These are phyloP conservation scores for Pisolithus sp. DNA, from an alignment of 768 basidiomycete genomes.

Conservation along the genomic window DNA sequence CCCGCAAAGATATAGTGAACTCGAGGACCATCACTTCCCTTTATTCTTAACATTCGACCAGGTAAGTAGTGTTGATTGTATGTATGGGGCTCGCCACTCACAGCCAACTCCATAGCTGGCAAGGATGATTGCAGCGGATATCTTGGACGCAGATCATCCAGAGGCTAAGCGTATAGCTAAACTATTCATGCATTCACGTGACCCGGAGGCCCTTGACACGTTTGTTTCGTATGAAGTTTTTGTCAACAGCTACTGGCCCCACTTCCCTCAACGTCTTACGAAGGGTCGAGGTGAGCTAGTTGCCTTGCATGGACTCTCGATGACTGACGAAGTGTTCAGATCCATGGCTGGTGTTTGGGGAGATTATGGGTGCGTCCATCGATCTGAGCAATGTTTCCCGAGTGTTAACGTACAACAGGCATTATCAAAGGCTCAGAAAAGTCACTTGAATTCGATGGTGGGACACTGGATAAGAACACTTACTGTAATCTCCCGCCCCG, in stretches of 20 bases:
- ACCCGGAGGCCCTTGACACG: slow-evolving; percentile 46
- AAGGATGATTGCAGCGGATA: slow-evolving; percentile 21
- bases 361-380: too few species aligned
- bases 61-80: slow-evolving; percentile 28
- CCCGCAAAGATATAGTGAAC: slow-evolving; percentile 47
- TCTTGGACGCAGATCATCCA: slow-evolving; percentile 7
- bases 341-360: slow-evolving; percentile 53
- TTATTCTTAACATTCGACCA: slow-evolving; percentile 62
- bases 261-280: slow-evolving; percentile 34
- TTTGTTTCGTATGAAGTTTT: slow-evolving; percentile 41
- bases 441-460: too few species aligned
- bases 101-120: slow-evolving; percentile 10
- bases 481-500: too few species aligned
- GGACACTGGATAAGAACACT: too few species aligned
- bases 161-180: too few species aligned
- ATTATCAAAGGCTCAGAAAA: too few species aligned
- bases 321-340: slow-evolving; percentile 31
- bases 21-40: slow-evolving; percentile 59
- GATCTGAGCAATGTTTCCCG: too few species aligned
- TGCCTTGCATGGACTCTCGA: slow-evolving; percentile 1
- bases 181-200: slow-evolving; percentile 41
- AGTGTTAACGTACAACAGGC: too few species aligned
- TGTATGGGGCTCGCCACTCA: background rate
- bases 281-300: slow-evolving; percentile 2
- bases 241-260: slow-evolving; percentile 45